Conservation (phyloP, 2,329 filamentous ascomycete species). For the Epichloe aotearoae region DNA sequence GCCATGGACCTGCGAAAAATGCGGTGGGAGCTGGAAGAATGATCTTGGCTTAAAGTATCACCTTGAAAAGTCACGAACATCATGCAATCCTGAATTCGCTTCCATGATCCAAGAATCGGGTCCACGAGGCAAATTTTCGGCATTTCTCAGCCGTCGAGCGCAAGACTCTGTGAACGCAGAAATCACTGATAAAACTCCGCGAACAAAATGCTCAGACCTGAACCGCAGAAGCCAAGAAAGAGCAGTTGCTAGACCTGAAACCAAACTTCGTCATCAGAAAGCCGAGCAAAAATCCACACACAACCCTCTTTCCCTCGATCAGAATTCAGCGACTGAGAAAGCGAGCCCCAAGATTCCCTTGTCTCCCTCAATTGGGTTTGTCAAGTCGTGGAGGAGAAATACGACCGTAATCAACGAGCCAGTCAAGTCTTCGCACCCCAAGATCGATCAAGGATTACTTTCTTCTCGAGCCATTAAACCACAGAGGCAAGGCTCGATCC, state of each 20-base stretch:
- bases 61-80: constrained; percentile 36
- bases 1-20: constrained; percentile 37
- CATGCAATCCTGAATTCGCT: constrained; percentile 35
- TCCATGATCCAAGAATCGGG: constrained; percentile 5
- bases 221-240: neutral
- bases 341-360: neutral
- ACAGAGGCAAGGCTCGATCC: neutral
- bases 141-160: neutral
- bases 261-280: neutral
- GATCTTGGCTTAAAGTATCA: constrained; percentile 46
- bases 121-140: constrained; percentile 9
- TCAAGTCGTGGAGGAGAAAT: constrained; percentile 4
- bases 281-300: neutral
- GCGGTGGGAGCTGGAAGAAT: constrained; percentile 43
- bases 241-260: neutral
- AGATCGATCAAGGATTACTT: constrained; percentile 1
- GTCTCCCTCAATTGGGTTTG: neutral
- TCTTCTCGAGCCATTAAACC: neutral
- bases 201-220: neutral
- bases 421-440: neutral
- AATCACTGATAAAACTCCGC: neutral
- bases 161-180: neutral
- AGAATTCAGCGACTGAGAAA: neutral
- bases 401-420: neutral
- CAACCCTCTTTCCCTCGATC: neutral